Evolutionary conservation across 2,329 filamentous ascomycete genomes (phyloP).

Genomic region (Teratosphaeria viscida): DNA sequence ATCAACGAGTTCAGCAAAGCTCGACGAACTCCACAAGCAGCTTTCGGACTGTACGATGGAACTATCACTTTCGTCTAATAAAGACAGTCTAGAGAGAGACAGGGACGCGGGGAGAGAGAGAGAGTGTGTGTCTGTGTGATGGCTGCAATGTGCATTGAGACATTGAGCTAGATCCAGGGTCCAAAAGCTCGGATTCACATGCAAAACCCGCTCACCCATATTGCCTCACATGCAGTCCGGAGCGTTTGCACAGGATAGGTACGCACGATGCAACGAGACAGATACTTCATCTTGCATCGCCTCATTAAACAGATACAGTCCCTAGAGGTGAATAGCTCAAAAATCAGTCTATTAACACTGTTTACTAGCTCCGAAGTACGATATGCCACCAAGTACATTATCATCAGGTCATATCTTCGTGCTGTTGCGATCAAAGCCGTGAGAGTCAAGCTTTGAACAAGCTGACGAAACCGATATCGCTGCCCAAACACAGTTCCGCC

Average conservation of each 20-base stretch:
- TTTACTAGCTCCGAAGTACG: neutral
- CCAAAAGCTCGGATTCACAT: neutral
- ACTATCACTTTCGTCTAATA: too few relatives aligned
- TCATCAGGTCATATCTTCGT: neutral
- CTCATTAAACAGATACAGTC: too few relatives aligned
- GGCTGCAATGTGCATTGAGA: neutral
- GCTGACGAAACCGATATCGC: neutral
- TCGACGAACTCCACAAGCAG: too few relatives aligned
- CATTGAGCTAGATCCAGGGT: neutral
- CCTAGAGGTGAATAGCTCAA: too few relatives aligned
- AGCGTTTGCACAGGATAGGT: too few relatives aligned
- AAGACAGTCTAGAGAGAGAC: too few relatives aligned
- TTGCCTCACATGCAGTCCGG: too few relatives aligned
- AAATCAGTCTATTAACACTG: neutral
- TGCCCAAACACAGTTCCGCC: neutral
- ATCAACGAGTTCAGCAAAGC: neutral
- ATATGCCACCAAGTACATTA: neutral
- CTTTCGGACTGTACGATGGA: too few relatives aligned
- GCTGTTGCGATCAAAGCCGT: neutral
- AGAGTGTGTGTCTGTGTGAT: too few relatives aligned
- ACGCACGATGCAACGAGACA: too few relatives aligned
- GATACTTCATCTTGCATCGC: too few relatives aligned
- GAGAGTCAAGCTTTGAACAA: neutral
- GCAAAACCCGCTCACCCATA: neutral
- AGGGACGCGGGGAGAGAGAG: too few relatives aligned